These are phyloP conservation scores for Ceratocystiopsis minuta DNA, from an alignment of 2,329 filamentous ascomycete genomes.

Conservation along the genomic window DNA sequence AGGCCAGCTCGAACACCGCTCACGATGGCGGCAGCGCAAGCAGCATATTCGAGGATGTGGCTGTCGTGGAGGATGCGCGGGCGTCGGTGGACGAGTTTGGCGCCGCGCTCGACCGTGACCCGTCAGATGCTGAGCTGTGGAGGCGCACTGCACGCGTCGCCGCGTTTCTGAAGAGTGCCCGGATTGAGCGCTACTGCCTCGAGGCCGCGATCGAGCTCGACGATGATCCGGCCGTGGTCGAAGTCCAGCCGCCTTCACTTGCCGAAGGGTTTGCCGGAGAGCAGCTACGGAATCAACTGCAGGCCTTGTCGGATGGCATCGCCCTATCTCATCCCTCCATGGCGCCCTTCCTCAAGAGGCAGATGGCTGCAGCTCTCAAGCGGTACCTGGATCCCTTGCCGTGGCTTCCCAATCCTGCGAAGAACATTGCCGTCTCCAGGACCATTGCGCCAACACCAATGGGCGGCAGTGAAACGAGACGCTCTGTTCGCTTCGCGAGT, in stretches of 20 bases:
- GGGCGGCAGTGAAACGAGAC: slow-evolving; percentile 2
- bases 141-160: slow-evolving; percentile 39
- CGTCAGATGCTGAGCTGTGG: slow-evolving; percentile 51
- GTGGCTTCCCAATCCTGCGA: slow-evolving; percentile 37
- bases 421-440: slow-evolving; percentile 4
- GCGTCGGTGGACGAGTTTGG: slow-evolving; percentile 38
- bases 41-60: slow-evolving; percentile 20
- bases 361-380: slow-evolving; percentile 31
- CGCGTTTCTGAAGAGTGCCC: slow-evolving; percentile 35
- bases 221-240: slow-evolving; percentile 44
- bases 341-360: slow-evolving; percentile 33
- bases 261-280: slow-evolving; percentile 46
- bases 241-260: slow-evolving; percentile 43
- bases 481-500: slow-evolving; percentile 13
- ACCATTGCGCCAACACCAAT: background rate
- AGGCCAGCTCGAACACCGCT: no score
- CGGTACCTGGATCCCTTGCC: slow-evolving; percentile 43
- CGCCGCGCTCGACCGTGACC: slow-evolving; percentile 43
- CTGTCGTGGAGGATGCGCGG: slow-evolving; percentile 20
- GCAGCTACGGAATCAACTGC: slow-evolving; percentile 37
- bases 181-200: slow-evolving; percentile 42
- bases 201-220: slow-evolving; percentile 50
- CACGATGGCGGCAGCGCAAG: background rate
- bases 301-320: slow-evolving; percentile 34
- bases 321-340: slow-evolving; percentile 43